phyloP scores from a whole-genome alignment of 2,329 filamentous ascomycete genomes.

The Ophiostoma ulmi region DNA sequence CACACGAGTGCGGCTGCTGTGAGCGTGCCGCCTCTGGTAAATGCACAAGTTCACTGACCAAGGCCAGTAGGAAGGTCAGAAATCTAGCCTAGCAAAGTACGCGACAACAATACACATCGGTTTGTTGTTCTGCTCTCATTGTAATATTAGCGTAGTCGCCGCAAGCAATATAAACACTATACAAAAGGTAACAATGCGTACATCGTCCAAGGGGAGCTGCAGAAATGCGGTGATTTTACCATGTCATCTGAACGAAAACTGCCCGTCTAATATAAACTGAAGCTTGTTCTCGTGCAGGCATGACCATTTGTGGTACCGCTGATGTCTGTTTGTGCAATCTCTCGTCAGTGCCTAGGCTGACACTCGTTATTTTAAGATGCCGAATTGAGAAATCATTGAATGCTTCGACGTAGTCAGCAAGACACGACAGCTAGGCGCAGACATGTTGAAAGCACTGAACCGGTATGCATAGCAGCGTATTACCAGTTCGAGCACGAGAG shows the following conservation, averaged over 20 bases:
- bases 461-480: background rate
- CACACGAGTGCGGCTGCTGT: background rate
- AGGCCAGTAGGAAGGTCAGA: background rate
- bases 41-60: background rate
- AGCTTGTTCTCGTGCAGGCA: background rate
- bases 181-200: background rate
- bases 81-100: background rate
- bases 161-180: background rate
- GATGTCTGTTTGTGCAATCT: background rate
- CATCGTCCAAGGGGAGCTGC: background rate
- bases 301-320: background rate
- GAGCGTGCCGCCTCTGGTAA: background rate
- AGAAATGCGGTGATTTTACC: background rate
- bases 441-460: background rate
- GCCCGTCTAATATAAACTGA: background rate
- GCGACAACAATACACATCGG: background rate
- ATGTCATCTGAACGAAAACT: conserved; percentile 8
- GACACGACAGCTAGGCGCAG: background rate
- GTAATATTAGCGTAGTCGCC: background rate
- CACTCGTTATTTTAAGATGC: background rate
- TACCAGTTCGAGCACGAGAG: background rate
- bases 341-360: background rate
- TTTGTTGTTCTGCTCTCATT: background rate
- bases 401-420: background rate
- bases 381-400: background rate